Base-by-base conservation (phyloP, 2,329 filamentous ascomycete genomes). In the Shiraia bambusicola region DNA sequence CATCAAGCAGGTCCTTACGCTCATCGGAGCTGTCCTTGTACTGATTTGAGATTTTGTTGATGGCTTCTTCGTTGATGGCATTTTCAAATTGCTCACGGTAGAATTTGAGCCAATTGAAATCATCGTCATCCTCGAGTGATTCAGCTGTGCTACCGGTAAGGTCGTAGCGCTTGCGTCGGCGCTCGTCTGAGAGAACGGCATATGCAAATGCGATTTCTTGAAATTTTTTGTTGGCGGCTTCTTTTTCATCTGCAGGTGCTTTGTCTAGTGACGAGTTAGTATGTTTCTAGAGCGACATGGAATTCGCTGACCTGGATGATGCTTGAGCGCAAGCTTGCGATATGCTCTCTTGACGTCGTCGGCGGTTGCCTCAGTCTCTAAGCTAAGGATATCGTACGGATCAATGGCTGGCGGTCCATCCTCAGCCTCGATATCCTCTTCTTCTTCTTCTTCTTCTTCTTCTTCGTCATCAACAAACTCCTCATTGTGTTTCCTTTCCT, bases 201-300 rank as follows among this genome's bases (percentile, higher is more conserved):
- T 97, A 95, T 37, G 93, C 92, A 61, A 96, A 92, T 16, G 92
- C 92, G 56, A 98, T 83, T 56, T 86, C 78, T 70, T 98, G 93
- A 68, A 98, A 98, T 39, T 80, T 85, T 47, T 78, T 76, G 57
- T 95, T 85, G 2, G 93, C 92, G 29, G 78, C 73, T 17, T 83
- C 78, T 61, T 88, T 89, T 37, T 84, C 73, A 15, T 82, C 77
- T 1, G 80, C 75, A 12, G 81, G 54, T 3, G 83, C 88, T 74
- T 95, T 95, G 78, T 95, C 90, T 86, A 44, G 17, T 41, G 4
- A 5, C 6, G 30, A 8, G 47, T 60, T 27, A 59, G 56, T 15
- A 19, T 19, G 28, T 12, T 4, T 3, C 2, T 19, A 10, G 37
- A 17, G 22, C 8, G 39, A 43, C 71, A 56, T 3, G 9, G 3